phyloP scores from a whole-genome alignment of 768 basidiomycete genomes.

The Chalciporus piperatus region DNA sequence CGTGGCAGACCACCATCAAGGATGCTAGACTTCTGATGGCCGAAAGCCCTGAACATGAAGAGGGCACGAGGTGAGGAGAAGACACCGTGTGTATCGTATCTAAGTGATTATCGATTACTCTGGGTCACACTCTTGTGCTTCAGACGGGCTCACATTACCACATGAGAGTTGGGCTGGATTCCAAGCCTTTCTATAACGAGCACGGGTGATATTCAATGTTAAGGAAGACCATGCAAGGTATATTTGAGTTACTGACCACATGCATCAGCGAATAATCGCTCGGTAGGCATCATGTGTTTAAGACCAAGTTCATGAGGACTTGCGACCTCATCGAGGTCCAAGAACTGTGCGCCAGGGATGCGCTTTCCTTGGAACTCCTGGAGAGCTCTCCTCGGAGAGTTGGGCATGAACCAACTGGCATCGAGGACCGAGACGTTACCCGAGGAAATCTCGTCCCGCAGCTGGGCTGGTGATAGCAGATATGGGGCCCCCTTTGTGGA shows the following conservation, averaged over 20 bases:
- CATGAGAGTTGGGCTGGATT: constrained; percentile 70
- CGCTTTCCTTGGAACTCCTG: constrained; percentile 66
- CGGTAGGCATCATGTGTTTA: constrained; percentile 91
- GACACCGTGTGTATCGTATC: constrained; percentile 87
- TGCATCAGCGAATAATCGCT: constrained; percentile 66
- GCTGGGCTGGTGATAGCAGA: constrained; percentile 50
- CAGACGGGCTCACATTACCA: constrained; percentile 62
- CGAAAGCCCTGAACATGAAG: constrained; percentile 93
- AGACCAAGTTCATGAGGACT: constrained; percentile 74
- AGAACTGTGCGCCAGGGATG: constrained; percentile 68
- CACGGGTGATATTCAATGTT: constrained; percentile 15
- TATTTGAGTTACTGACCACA: constrained; percentile 56
- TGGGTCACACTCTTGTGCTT: background rate
- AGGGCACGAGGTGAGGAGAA: constrained; percentile 92
- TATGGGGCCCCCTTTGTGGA: constrained; percentile 41
- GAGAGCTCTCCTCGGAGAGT: constrained; percentile 64
- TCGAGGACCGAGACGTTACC: constrained; percentile 53
- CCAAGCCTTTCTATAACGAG: constrained; percentile 59
- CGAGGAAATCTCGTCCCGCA: constrained; percentile 37
- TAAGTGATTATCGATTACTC: constrained; percentile 28
- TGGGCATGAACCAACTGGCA: constrained; percentile 94
- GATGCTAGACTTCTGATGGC: constrained; percentile 81
- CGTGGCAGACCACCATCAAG: constrained; percentile 90
- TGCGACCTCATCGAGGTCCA: constrained; percentile 80
- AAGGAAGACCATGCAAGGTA: constrained; percentile 2